phyloP scores from a whole-genome alignment of 345 rosid species.

The Firmiana major region DNA sequence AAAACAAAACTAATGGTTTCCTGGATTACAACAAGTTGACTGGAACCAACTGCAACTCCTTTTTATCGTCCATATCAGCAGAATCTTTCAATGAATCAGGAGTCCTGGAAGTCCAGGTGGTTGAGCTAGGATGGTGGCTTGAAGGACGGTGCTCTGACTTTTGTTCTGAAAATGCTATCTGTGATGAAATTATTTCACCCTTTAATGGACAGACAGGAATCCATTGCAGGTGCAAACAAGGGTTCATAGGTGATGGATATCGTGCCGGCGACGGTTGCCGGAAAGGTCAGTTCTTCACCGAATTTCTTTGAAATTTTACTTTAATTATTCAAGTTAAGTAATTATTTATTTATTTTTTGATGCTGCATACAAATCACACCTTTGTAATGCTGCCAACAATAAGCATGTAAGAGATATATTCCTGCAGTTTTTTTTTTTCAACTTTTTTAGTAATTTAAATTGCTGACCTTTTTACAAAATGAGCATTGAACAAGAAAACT shows the following conservation, averaged over 20 bases:
- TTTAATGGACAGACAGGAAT: conserved; percentile 25
- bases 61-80: conserved; percentile 48
- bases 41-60: conserved; percentile 31
- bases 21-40: conserved; percentile 14
- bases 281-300: conserved; percentile 41
- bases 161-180: conserved; percentile 42
- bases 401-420: not conserved
- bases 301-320: not conserved
- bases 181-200: conserved; percentile 23
- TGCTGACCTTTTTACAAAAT: not conserved
- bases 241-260: conserved; percentile 61
- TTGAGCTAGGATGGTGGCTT: conserved; percentile 65
- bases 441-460: not conserved
- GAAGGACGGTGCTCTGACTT: conserved; percentile 34
- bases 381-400: not conserved
- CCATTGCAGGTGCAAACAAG: conserved; percentile 44
- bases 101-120: conserved; percentile 34
- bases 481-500: not conserved
- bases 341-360: not conserved
- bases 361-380: not conserved
- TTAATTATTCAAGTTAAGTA: not conserved
- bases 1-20: not conserved
- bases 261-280: conserved; percentile 45
- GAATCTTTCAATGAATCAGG: conserved; percentile 16
- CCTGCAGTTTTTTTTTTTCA: not conserved